A percentile compares a stretch with the other conserved stretches of the same genome.
phyloP scores from a whole-genome alignment of 805 yeast genomes.

The Cyberlindnera euphorbiae region DNA sequence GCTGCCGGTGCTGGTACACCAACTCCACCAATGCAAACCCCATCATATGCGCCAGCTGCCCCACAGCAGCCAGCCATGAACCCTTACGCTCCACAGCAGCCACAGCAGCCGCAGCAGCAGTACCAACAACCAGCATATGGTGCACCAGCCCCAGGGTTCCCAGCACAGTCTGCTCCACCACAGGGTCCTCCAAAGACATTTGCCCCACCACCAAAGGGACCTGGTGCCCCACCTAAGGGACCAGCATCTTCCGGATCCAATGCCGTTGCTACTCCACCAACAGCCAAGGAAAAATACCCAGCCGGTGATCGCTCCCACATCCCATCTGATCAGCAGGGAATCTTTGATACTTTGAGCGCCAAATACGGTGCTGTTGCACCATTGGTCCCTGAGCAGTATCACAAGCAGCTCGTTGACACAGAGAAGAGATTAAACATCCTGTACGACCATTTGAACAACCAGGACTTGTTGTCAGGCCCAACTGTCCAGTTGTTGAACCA shows the following conservation, averaged over 20 bases:
- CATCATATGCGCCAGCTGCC: conserved; percentile 2
- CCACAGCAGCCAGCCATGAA: conserved; percentile 26
- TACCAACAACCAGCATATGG: not conserved
- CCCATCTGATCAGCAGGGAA: conserved; percentile 51
- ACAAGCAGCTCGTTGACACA: conserved; percentile 73
- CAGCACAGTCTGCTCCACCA: conserved; percentile 32
- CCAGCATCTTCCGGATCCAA: conserved; percentile 8
- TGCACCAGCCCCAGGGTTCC: conserved; percentile 7
- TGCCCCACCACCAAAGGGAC: conserved; percentile 14
- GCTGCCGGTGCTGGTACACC: conserved; percentile 25
- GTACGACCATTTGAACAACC: conserved; percentile 72
- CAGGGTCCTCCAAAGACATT: conserved; percentile 9
- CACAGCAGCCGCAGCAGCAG: conserved; percentile 10
- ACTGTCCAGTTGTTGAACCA: conserved; percentile 49
- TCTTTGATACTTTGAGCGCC: conserved; percentile 50
- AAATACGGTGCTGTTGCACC: conserved; percentile 72
- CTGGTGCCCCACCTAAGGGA: conserved; percentile 13
- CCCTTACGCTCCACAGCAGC: conserved; percentile 35
- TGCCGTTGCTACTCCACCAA: conserved; percentile 6
- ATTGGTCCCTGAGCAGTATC: conserved; percentile 68
- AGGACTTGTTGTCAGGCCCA: conserved; percentile 56
- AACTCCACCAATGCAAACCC: conserved; percentile 1
- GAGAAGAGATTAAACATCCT: conserved; percentile 75
- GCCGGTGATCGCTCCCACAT: conserved; percentile 67
- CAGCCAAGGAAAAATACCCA: conserved; percentile 36